These are phyloP conservation scores for Leccinum solheimii DNA, from an alignment of 1,284 basidiomycete genomes.

Conservation along the genomic window DNA sequence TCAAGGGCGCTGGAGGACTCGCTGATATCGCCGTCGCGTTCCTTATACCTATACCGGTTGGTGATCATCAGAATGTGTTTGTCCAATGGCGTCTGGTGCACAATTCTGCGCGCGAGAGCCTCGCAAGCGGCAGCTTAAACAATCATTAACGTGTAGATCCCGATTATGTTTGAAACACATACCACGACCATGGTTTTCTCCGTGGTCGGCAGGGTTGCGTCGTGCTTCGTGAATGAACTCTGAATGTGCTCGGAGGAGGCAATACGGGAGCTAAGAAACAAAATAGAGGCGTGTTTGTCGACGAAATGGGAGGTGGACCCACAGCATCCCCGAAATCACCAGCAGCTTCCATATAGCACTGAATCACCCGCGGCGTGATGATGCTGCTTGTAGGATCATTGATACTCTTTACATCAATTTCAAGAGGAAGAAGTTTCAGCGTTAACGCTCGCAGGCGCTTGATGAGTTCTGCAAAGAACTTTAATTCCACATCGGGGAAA, in stretches of 20 bases:
- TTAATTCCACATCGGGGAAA: background rate
- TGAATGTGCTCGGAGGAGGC: constrained; percentile 76
- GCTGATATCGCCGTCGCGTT: constrained; percentile 61
- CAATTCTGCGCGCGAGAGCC: constrained; percentile 80
- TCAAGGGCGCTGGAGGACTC: constrained; percentile 33
- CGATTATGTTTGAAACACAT: constrained; percentile 21
- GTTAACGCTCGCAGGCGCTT: constrained; percentile 80
- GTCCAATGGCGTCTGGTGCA: constrained; percentile 67
- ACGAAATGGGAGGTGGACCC: constrained; percentile 28
- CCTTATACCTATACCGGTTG: constrained; percentile 70
- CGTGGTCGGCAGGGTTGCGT: constrained; percentile 77
- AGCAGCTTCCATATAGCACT: constrained; percentile 63
- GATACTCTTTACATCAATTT: constrained; percentile 64
- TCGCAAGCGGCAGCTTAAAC: constrained; percentile 77
- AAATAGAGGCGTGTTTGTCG: background rate
- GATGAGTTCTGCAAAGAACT: constrained; percentile 60
- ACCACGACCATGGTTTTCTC: constrained; percentile 83
- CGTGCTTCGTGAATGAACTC: constrained; percentile 78
- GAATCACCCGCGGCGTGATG: constrained; percentile 69
- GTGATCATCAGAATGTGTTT: constrained; percentile 72
- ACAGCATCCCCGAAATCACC: constrained; percentile 83
- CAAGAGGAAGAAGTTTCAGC: constrained; percentile 75
- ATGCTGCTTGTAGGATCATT: constrained; percentile 68
- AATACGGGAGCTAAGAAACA: constrained; percentile 65
- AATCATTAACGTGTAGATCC: background rate